Conservation (phyloP, 306 rosid genomes). For the Corylus avellana region DNA sequence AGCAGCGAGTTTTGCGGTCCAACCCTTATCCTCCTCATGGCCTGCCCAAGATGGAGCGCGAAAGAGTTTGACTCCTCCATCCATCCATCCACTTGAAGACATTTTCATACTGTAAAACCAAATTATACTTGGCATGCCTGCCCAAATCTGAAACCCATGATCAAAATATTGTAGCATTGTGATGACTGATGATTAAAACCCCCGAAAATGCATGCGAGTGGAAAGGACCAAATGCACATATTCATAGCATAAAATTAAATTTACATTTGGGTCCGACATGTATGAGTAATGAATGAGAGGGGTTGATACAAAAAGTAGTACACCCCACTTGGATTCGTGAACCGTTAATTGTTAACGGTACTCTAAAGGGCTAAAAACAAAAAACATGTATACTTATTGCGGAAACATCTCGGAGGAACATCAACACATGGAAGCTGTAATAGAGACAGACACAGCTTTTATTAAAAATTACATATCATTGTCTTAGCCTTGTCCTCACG, state of each 20-base stretch:
- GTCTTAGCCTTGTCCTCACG: constrained; percentile 25
- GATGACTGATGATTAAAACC: constrained; percentile 37
- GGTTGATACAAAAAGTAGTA: background rate
- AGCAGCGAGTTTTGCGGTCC: too few species aligned
- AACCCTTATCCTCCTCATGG: too few species aligned
- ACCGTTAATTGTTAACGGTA: too few species aligned
- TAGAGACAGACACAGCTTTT: constrained; percentile 37
- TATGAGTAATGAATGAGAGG: background rate
- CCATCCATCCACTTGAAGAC: too few species aligned
- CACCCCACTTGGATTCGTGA: too few species aligned
- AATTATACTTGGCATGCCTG: constrained; percentile 25
- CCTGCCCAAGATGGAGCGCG: too few species aligned
- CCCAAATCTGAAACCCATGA: constrained; percentile 21
- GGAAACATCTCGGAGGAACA: constrained; percentile 12
- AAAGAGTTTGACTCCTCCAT: too few species aligned
- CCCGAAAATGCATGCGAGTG: background rate
- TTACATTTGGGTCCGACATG: constrained; percentile 9
- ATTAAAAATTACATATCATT: constrained; percentile 15
- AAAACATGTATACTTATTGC: background rate
- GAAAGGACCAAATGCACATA: constrained; percentile 1
- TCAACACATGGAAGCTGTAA: constrained; percentile 44
- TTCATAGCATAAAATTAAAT: background rate
- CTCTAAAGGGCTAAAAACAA: too few species aligned
- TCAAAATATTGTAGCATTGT: constrained; percentile 21
- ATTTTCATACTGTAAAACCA: too few species aligned